Evolutionary conservation across 2,329 filamentous ascomycete species (phyloP).

Genomic region (Diaporthe ampelina): DNA sequence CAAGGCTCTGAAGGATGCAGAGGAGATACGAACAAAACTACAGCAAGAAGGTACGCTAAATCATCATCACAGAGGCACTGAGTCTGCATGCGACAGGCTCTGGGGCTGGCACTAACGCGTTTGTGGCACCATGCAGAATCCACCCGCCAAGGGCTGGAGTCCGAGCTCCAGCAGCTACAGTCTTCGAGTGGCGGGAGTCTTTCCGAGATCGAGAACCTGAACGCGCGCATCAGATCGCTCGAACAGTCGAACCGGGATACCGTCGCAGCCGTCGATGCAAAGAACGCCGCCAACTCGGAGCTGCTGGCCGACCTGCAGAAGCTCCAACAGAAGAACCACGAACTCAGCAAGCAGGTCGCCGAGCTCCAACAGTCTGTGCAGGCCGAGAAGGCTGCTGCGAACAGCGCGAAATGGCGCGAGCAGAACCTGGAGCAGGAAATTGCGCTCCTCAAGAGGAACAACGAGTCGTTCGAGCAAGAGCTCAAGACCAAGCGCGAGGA

Average conservation of each 20-base stretch:
- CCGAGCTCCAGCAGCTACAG: slow-evolving; percentile 84
- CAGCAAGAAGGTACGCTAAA: slow-evolving; percentile 79
- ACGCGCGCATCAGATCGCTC: slow-evolving; percentile 86
- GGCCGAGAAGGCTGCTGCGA: slow-evolving; percentile 82
- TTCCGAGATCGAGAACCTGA: slow-evolving; percentile 81
- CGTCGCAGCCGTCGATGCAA: slow-evolving; percentile 88
- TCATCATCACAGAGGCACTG: slow-evolving; percentile 21
- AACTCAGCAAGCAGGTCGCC: slow-evolving; percentile 86
- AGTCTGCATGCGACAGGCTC: slow-evolving; percentile 21
- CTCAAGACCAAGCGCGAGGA: slow-evolving; percentile 91
- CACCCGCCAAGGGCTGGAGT: slow-evolving; percentile 80
- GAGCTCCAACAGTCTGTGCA: slow-evolving; percentile 87
- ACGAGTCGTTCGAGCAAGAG: slow-evolving; percentile 93
- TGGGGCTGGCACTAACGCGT: slow-evolving; percentile 34
- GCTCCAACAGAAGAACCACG: slow-evolving; percentile 89
- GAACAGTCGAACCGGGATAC: slow-evolving; percentile 95
- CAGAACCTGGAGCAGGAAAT: slow-evolving; percentile 92
- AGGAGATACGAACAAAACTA: slow-evolving; percentile 84
- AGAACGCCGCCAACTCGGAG: slow-evolving; percentile 87
- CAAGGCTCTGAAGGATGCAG: slow-evolving; percentile 86
- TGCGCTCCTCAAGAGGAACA: slow-evolving; percentile 87
- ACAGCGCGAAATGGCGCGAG: slow-evolving; percentile 89
- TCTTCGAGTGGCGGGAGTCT: slow-evolving; percentile 81
- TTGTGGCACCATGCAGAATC: slow-evolving; percentile 71
- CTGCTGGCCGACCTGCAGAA: slow-evolving; percentile 88